Evolutionary conservation across 441 rosid genomes (phyloP).

Genomic region (Omphalea diandra): DNA sequence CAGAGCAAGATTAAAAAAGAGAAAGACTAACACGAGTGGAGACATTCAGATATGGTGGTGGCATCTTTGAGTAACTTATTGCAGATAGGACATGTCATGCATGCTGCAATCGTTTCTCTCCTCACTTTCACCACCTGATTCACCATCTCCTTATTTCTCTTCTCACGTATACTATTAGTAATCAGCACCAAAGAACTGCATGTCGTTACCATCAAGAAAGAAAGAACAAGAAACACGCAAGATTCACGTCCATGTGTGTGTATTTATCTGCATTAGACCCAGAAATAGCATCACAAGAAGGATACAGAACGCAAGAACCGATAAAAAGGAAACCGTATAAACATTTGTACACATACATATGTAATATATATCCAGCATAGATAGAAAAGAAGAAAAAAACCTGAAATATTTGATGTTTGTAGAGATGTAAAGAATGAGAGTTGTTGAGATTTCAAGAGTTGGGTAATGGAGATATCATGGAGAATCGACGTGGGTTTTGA

Average conservation of each 20-base stretch:
- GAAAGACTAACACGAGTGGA: constrained; percentile 74
- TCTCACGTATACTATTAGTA: neutral
- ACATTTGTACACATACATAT: neutral
- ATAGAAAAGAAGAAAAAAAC: neutral
- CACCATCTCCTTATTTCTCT: constrained; percentile 34
- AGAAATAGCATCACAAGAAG: neutral
- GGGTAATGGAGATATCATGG: constrained; percentile 23
- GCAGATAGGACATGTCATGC: constrained; percentile 85
- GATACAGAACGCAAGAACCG: neutral
- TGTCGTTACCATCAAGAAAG: constrained; percentile 23
- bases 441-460: constrained; percentile 10
- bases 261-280: constrained; percentile 36
- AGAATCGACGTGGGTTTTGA: constrained; percentile 41
- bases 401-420: neutral
- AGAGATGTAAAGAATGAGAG: too few relatives aligned
- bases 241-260: constrained; percentile 44
- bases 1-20: too few relatives aligned
- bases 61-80: constrained; percentile 58
- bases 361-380: too few relatives aligned
- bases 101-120: constrained; percentile 66
- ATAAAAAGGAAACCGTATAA: neutral
- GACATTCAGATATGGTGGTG: constrained; percentile 89
- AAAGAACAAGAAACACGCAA: constrained; percentile 21
- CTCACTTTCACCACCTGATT: constrained; percentile 63
- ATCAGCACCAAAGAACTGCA: constrained; percentile 25